Percentiles rank a stretch among this genome's conserved stretches.
phyloP scores from a whole-genome alignment of 2,329 filamentous ascomycete species.

The Davidsoniella australis region DNA sequence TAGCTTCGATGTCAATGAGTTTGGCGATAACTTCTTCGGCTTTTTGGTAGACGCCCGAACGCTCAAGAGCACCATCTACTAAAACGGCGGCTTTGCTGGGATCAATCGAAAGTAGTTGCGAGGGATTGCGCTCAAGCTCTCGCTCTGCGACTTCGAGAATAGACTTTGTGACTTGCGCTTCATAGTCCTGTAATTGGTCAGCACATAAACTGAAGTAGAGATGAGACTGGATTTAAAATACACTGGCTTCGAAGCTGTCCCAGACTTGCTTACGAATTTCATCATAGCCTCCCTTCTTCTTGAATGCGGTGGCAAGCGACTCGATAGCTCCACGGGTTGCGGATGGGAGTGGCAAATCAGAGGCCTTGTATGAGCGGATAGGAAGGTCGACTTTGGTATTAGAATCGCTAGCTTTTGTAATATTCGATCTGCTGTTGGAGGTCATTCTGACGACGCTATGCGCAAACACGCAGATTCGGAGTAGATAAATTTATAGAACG shows the following conservation, averaged over 20 bases:
- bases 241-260: conserved; percentile 55
- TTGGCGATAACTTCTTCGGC: conserved; percentile 50
- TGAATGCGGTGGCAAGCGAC: conserved; percentile 60
- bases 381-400: conserved; percentile 2
- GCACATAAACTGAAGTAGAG: background rate
- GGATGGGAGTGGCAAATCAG: conserved; percentile 56
- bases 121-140: conserved; percentile 60
- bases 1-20: conserved; percentile 50
- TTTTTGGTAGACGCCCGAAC: conserved; percentile 57
- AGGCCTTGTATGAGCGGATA: conserved; percentile 46
- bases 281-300: conserved; percentile 76
- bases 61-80: conserved; percentile 61
- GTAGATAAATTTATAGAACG: background rate
- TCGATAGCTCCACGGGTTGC: conserved; percentile 60
- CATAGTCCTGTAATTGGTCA: conserved; percentile 39
- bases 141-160: conserved; percentile 53
- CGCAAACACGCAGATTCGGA: background rate
- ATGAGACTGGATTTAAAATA: conserved; percentile 20
- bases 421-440: too few relatives aligned
- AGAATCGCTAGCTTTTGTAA: background rate
- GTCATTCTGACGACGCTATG: too few relatives aligned
- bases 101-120: conserved; percentile 54
- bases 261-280: conserved; percentile 59
- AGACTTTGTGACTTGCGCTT: conserved; percentile 46
- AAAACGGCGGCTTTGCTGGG: conserved; percentile 57